Evolutionary conservation across 306 rosid genomes (phyloP).

Genomic region (Medicago lupulina): DNA sequence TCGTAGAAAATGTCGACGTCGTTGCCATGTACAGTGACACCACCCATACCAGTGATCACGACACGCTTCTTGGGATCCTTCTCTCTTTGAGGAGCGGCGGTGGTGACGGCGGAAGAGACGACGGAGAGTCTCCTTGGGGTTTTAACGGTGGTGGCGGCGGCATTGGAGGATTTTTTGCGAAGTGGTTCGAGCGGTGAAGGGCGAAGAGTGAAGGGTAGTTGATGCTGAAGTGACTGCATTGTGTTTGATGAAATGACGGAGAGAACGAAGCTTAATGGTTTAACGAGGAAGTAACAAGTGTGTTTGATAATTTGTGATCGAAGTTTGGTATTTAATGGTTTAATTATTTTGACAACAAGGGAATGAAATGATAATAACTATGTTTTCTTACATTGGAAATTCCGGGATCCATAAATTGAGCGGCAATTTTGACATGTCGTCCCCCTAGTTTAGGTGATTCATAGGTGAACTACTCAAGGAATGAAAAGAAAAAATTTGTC

Average conservation of each 20-base stretch:
- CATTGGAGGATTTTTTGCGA: constrained; percentile 46
- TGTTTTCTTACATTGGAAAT: neutral
- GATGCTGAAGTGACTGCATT: constrained; percentile 62
- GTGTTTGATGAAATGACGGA: constrained; percentile 12
- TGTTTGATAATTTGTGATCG: neutral
- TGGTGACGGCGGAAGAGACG: constrained; percentile 51
- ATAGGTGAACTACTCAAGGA: neutral
- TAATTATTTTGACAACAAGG: no score
- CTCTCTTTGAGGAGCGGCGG: constrained; percentile 79
- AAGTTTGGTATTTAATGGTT: neutral
- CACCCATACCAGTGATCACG: constrained; percentile 89
- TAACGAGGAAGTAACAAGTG: neutral
- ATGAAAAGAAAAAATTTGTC: no score
- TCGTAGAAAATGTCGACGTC: constrained; percentile 78
- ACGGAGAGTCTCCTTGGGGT: constrained; percentile 41
- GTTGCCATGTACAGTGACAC: constrained; percentile 90
- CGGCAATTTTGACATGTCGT: neutral
- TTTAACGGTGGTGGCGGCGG: constrained; percentile 11
- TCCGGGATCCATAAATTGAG: neutral
- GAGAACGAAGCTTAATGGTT: constrained; percentile 15
- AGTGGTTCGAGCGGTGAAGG: constrained; percentile 62
- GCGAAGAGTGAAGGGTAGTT: constrained; percentile 55
- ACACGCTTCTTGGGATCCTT: constrained; percentile 95
- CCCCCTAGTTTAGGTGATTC: neutral
- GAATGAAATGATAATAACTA: neutral